Conservation (phyloP, 139 green algal species). For the Picochlorum costavermella region DNA sequence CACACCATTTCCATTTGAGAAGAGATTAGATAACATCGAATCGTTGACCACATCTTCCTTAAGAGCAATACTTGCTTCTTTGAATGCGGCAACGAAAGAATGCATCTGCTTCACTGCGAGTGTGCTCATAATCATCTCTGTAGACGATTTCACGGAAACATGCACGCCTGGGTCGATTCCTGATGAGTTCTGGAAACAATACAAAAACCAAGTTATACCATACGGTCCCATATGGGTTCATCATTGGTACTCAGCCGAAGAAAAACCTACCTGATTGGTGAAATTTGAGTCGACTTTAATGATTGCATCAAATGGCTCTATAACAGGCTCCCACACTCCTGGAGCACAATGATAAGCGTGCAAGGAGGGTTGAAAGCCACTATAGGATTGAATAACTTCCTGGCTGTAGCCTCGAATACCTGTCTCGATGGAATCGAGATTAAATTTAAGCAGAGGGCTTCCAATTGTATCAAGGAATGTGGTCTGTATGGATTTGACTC, state of each 20-base stretch:
- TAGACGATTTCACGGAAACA: constrained; percentile 40
- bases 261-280: constrained; percentile 4
- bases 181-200: constrained; percentile 15
- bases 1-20: too few species aligned
- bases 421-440: constrained; percentile 28
- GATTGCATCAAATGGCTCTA: constrained; percentile 77
- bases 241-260: too few species aligned
- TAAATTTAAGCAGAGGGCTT: constrained; percentile 54
- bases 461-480: constrained; percentile 49
- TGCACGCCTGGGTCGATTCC: constrained; percentile 38
- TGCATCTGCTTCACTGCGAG: constrained; percentile 36
- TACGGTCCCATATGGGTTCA: neutral
- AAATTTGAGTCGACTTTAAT: constrained; percentile 43
- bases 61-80: neutral
- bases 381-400: constrained; percentile 32
- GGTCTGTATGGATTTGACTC: constrained; percentile 26
- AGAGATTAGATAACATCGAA: too few species aligned
- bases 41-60: neutral
- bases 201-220: constrained; percentile 1
- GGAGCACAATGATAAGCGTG: constrained; percentile 58
- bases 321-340: constrained; percentile 68
- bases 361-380: constrained; percentile 32
- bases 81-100: constrained; percentile 30
- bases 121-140: constrained; percentile 43
- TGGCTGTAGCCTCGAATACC: constrained; percentile 25